Percentiles rank a stretch among this genome's conserved stretches.
Evolutionary conservation across 192 early-diverging fungal genomes (phyloP).

Genomic region (Umbelopsis vinacea): DNA sequence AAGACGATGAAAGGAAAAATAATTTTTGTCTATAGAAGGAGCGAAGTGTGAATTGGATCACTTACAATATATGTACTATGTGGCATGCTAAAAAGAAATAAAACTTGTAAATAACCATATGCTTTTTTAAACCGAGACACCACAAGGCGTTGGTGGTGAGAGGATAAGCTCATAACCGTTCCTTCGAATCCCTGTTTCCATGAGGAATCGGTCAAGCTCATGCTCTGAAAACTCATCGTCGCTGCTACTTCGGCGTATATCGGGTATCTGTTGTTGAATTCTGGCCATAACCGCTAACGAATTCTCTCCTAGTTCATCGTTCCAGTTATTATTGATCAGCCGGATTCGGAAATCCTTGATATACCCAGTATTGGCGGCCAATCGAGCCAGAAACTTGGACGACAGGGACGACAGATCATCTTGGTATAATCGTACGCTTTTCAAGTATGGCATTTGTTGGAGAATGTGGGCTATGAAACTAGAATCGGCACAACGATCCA

Average conservation of each 20-base stretch:
- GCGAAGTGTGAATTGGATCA: no score
- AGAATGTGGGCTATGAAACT: slow-evolving; percentile 1
- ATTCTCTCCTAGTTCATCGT: background rate
- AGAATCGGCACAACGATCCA: slow-evolving; percentile 11
- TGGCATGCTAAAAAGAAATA: background rate
- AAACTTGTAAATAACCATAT: background rate
- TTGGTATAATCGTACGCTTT: slow-evolving; percentile 6
- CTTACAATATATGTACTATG: no score
- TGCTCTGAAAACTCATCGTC: background rate
- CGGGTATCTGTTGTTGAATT: slow-evolving; percentile 2
- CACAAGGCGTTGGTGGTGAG: background rate
- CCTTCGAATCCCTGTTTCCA: background rate
- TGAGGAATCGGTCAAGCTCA: background rate
- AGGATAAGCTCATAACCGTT: slow-evolving; percentile 2
- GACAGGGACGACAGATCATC: background rate
- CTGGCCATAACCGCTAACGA: background rate
- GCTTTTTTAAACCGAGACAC: background rate
- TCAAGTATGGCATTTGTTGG: slow-evolving; percentile 5
- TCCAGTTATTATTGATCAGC: background rate
- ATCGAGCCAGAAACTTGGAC: background rate
- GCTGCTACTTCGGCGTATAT: background rate
- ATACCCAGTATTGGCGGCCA: background rate
- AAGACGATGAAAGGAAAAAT: slow-evolving; percentile 2
- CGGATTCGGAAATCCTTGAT: slow-evolving; percentile 7
- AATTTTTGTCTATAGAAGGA: background rate